Percentiles rank a stretch among this genome's conserved stretches.
phyloP scores from a whole-genome alignment of 139 green algal genomes.

The Chlorella sp. region DNA sequence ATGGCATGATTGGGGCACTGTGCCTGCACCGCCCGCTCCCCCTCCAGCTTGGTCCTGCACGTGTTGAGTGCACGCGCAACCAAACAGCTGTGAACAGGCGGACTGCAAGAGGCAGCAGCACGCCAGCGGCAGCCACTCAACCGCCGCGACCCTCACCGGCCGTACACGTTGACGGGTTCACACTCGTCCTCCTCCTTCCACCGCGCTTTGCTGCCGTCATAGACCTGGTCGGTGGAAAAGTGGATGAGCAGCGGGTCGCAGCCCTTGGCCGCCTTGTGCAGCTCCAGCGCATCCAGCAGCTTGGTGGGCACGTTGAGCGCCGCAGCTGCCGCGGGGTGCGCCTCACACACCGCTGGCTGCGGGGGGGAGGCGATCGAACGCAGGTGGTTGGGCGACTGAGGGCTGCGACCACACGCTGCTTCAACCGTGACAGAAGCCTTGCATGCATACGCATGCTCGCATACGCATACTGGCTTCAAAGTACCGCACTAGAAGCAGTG shows the following conservation, averaged over 20 bases:
- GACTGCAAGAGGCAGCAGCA: too few relatives aligned
- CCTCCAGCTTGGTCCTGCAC: constrained; percentile 70
- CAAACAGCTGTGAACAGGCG: too few relatives aligned
- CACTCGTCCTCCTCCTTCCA: constrained; percentile 63
- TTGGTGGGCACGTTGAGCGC: constrained; percentile 65
- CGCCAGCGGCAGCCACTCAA: constrained; percentile 36
- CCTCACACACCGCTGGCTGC: constrained; percentile 64
- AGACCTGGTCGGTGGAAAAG: constrained; percentile 84
- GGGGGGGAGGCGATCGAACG: too few relatives aligned
- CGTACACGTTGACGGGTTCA: constrained; percentile 82
- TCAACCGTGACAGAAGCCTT: too few relatives aligned
- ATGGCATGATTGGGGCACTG: constrained; percentile 57
- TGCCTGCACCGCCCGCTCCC: constrained; percentile 60
- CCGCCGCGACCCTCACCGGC: constrained; percentile 32
- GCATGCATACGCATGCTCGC: too few relatives aligned
- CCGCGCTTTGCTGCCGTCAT: constrained; percentile 52
- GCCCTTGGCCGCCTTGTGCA: not conserved
- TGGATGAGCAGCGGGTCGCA: constrained; percentile 72
- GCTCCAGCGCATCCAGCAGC: constrained; percentile 54
- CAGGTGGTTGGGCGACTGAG: too few relatives aligned
- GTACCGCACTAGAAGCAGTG: too few relatives aligned
- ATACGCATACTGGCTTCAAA: too few relatives aligned
- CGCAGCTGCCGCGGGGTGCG: constrained; percentile 52
- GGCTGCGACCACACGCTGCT: too few relatives aligned
- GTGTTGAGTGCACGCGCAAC: too few relatives aligned